Percentiles rank a stretch among this genome's conserved stretches.
Conservation (phyloP, 2,329 filamentous ascomycete species). For the Sporothrix pseudoabietina region DNA sequence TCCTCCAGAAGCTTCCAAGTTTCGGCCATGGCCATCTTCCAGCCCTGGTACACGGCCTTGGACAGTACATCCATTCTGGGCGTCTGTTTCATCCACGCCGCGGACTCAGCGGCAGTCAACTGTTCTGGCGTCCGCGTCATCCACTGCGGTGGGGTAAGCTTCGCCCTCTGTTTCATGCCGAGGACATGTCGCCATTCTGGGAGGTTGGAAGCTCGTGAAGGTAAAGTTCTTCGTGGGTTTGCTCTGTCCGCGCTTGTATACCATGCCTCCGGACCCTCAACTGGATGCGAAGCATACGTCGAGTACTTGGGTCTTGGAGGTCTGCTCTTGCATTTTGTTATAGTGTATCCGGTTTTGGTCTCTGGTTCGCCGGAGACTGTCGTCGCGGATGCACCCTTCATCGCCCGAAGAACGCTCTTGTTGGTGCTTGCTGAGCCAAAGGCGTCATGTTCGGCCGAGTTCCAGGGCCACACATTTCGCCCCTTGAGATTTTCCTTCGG, state of each 20-base stretch:
- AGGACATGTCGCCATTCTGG: slow-evolving; percentile 12
- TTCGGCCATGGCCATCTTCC: slow-evolving; percentile 31
- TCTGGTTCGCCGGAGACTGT: background rate
- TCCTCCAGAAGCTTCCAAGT: slow-evolving; percentile 31
- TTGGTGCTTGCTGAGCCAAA: background rate
- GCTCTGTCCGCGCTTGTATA: background rate
- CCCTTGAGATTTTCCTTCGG: background rate
- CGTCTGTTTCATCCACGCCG: background rate
- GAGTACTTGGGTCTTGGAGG: background rate
- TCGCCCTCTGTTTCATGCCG: background rate
- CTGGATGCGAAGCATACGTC: background rate
- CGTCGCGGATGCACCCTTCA: background rate
- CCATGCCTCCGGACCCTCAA: background rate
- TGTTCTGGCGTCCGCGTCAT: background rate
- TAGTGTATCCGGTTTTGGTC: background rate
- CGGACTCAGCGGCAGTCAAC: background rate
- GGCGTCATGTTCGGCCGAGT: background rate
- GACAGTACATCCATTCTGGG: background rate
- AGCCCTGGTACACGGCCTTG: slow-evolving; percentile 24
- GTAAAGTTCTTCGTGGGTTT: background rate
- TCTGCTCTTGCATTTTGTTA: background rate
- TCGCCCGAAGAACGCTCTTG: background rate
- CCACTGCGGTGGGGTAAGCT: slow-evolving; percentile 1
- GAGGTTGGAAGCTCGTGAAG: too few species aligned
- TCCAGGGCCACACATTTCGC: background rate